Evolutionary conservation across 441 rosid species (phyloP).

Genomic region (Mallotus repandus): DNA sequence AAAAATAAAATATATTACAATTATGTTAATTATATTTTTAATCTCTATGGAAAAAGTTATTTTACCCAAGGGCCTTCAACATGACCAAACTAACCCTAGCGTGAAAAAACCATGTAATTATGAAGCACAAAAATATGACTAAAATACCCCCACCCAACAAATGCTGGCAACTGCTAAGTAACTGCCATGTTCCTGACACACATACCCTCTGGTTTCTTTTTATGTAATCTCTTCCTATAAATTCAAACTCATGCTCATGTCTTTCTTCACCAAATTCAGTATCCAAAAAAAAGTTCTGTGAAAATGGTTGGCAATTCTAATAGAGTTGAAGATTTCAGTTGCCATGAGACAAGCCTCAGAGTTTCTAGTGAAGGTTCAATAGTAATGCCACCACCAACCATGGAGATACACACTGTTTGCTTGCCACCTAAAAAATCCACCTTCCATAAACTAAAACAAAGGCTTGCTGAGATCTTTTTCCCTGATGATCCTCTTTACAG

Average conservation of each 20-base stretch:
- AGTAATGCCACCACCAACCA: conserved; percentile 27
- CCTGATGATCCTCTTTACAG: conserved; percentile 90
- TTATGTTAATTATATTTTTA: too few relatives aligned
- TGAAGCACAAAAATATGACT: background rate
- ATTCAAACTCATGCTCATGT: conserved; percentile 20
- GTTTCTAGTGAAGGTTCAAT: conserved; percentile 22
- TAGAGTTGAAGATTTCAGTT: conserved; percentile 44
- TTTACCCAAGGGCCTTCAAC: background rate
- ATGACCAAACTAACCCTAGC: conserved; percentile 12
- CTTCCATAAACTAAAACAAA: conserved; percentile 60
- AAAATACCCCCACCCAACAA: conserved; percentile 6
- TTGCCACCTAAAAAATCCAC: conserved; percentile 64
- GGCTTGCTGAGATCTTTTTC: conserved; percentile 70
- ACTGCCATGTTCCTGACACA: conserved; percentile 19
- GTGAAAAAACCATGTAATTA: background rate
- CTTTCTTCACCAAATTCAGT: conserved; percentile 18
- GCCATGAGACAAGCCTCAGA: conserved; percentile 31
- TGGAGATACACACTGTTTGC: conserved; percentile 67
- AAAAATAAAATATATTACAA: too few relatives aligned
- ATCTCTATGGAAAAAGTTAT: background rate
- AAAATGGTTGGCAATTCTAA: conserved; percentile 53
- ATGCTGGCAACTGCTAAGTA: conserved; percentile 16
- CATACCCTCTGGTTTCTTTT: background rate
- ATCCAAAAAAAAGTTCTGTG: background rate
- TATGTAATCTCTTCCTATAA: conserved; percentile 30